A percentile compares a stretch with the other conserved stretches of the same genome.
These are phyloP conservation scores for Dryas integrifolia DNA, from an alignment of 331 rosid genomes.

Conservation along the genomic window DNA sequence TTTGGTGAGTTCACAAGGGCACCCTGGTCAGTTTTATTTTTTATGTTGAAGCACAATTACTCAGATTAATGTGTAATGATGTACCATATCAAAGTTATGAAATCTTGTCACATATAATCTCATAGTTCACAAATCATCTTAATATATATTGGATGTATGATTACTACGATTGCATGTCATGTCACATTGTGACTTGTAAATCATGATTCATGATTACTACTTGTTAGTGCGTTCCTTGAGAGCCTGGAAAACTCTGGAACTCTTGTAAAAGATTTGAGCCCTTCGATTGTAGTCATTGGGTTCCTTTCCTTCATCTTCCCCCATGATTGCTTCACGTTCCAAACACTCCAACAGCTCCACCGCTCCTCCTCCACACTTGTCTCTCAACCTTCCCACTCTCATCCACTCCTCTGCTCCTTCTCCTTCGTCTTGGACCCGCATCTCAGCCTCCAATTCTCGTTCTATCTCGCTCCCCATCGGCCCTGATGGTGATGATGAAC, in stretches of 20 bases:
- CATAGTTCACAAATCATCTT: no score
- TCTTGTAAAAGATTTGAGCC: slow-evolving; percentile 66
- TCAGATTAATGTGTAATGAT: no score
- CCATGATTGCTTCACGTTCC: slow-evolving; percentile 84
- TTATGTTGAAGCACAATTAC: no score
- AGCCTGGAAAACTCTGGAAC: slow-evolving; percentile 71
- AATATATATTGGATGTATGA: no score
- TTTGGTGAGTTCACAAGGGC: no score
- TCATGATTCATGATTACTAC: background rate
- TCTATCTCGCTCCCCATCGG: slow-evolving; percentile 31
- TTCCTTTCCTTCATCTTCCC: slow-evolving; percentile 72
- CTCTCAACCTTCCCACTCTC: slow-evolving; percentile 31
- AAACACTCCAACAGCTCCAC: slow-evolving; percentile 71
- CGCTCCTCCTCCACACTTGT: slow-evolving; percentile 52
- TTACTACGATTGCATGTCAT: no score
- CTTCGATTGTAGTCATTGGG: slow-evolving; percentile 68
- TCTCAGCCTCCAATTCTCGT: slow-evolving; percentile 46
- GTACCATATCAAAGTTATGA: no score
- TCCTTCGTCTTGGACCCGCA: background rate
- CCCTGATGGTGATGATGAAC: background rate
- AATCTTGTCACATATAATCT: no score
- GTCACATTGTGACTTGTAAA: background rate
- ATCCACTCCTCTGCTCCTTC: slow-evolving; percentile 34
- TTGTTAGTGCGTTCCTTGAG: slow-evolving; percentile 38
- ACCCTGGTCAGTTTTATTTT: no score